phyloP scores from a whole-genome alignment of 331 rosid genomes.

The Cydonia oblonga region DNA sequence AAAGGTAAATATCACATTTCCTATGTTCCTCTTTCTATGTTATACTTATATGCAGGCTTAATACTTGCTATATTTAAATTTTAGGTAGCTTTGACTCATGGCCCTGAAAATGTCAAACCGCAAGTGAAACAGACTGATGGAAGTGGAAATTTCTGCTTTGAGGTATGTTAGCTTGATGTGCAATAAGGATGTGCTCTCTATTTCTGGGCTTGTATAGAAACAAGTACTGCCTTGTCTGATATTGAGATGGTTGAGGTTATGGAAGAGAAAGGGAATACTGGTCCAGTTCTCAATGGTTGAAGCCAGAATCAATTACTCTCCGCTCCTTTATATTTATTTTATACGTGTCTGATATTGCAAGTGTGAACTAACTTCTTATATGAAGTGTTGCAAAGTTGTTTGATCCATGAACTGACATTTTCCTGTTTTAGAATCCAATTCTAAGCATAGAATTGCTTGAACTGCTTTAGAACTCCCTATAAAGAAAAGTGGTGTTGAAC shows the following conservation, averaged over 20 bases:
- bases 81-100: conserved; percentile 97
- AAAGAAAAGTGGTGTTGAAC: not conserved
- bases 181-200: not conserved
- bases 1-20: conserved; percentile 39
- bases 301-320: not conserved
- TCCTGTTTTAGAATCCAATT: not conserved
- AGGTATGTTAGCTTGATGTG: conserved; percentile 42
- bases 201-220: not conserved
- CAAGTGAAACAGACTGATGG: conserved; percentile 73
- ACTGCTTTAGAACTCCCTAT: not conserved
- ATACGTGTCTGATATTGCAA: not conserved
- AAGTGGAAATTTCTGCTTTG: conserved; percentile 87
- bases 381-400: not conserved
- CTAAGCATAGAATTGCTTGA: not conserved
- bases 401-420: not conserved
- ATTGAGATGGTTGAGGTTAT: not conserved
- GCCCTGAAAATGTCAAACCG: conserved; percentile 90
- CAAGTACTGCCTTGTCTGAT: conserved; percentile 8
- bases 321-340: not conserved
- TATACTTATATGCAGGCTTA: not conserved
- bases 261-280: not conserved
- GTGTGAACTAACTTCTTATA: not conserved
- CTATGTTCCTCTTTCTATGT: conserved; percentile 1
- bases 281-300: not conserved
- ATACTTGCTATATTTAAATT: conserved; percentile 6